Evolutionary conservation across 768 basidiomycete genomes (phyloP), one percentile per base, ranked within the genome.

Genomic region (Rubroboletus pulcherrimus): DNA sequence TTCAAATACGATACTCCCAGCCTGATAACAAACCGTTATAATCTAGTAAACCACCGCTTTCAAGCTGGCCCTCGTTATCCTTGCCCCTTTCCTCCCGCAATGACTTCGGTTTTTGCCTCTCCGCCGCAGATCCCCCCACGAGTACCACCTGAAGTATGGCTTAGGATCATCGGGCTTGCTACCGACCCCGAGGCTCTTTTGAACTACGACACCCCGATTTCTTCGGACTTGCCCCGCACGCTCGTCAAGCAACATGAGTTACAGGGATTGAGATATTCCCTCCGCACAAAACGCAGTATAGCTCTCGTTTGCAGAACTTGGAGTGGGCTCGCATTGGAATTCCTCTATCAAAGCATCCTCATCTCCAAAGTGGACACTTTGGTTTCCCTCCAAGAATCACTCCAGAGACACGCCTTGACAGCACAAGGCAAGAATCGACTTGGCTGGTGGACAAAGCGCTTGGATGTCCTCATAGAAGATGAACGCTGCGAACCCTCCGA

Each of bases 61-160:
- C 37, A 33, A 49, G 42, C 26, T 7, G 34, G 12, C 14, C 10
- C 26, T 40, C 33, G 26, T 35, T 29, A 24, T 14, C 35, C 46
- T 33, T 17, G 26, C 24, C 12, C 19, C 15, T n/a, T n/a, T 37
- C 41, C 24, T 43, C 34, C 29, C 19, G n/a, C 55, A 21, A 69
- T 67, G 62, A 48, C 55, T 12, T 51, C 49, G 7, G 21, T 40
- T 42, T 43, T 33, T 19, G 29, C 42, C 21, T 37, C 50, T 48
- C 30, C 39, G 3, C 12, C 29, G 14, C 56, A 38, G 14, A 35
- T 37, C 1, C n/a, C 50, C n/a, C 46, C 50, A 9, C 50, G 17
- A 11, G 56, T 71, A 12, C 68, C 68, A 30, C 67, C 69, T 19
- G 69, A 69, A 55, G 51, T 71, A 39, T 71, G 69, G 69, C 58